A percentile compares a stretch with the other conserved stretches of the same genome.
Conservation (phyloP, 2,329 filamentous ascomycete genomes). For the Neodidymelliopsis sp. region DNA sequence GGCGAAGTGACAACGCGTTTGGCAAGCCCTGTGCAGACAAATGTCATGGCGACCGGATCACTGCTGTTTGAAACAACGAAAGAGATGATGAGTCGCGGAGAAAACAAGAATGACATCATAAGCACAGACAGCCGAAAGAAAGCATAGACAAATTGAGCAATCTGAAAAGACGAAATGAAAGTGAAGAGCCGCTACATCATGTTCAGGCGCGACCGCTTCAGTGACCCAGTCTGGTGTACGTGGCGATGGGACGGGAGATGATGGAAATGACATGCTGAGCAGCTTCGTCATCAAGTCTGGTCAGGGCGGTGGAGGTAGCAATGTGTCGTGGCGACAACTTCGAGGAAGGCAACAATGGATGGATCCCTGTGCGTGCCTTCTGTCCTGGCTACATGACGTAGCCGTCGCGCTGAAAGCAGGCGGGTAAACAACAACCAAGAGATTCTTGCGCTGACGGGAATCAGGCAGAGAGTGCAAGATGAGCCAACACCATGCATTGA, state of each 20-base stretch:
- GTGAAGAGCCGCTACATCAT: slow-evolving; percentile 28
- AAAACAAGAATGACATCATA: slow-evolving; percentile 33
- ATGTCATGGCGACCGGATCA: slow-evolving; percentile 20
- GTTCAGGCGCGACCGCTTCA: slow-evolving; percentile 13
- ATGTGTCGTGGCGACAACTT: slow-evolving; percentile 8
- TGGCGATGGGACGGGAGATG: slow-evolving; percentile 10
- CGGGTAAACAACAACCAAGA: neutral
- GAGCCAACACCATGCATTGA: slow-evolving; percentile 28
- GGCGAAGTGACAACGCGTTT: slow-evolving; percentile 18
- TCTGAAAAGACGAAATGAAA: slow-evolving; percentile 15
- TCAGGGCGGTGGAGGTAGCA: slow-evolving; percentile 4
- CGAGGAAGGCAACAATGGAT: neutral
- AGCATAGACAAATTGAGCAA: slow-evolving; percentile 23
- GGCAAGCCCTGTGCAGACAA: slow-evolving; percentile 11
- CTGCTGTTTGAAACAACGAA: slow-evolving; percentile 12
- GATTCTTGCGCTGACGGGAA: neutral
- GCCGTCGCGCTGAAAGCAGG: neutral
- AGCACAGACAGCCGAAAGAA: slow-evolving; percentile 22
- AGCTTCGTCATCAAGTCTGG: slow-evolving; percentile 5
- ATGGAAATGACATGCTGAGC: slow-evolving; percentile 5
- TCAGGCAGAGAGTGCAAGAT: neutral
- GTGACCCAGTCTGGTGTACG: slow-evolving; percentile 7
- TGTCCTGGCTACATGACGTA: neutral
- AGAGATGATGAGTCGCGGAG: slow-evolving; percentile 7
- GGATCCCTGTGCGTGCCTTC: neutral